Conservation (phyloP, 257 asterid species). For the Solanum bulbocastanum region DNA sequence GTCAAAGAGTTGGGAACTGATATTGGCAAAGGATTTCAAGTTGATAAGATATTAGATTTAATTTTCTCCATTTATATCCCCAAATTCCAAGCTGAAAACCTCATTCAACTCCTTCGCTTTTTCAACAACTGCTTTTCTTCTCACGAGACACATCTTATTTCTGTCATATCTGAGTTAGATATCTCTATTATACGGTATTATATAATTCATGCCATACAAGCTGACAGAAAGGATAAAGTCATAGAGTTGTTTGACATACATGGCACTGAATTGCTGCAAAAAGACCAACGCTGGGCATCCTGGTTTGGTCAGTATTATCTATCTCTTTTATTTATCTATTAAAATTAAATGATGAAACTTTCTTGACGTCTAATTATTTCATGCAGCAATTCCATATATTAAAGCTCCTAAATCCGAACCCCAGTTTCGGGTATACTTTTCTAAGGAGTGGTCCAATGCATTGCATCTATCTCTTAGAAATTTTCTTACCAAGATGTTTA, state of each 20-base stretch:
- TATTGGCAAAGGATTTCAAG: constrained; percentile 74
- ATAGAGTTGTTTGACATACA: constrained; percentile 52
- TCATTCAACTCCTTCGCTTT: constrained; percentile 62
- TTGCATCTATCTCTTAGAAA: constrained; percentile 68
- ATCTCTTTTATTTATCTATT: not conserved
- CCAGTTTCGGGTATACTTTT: constrained; percentile 62
- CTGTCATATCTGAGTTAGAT: constrained; percentile 44
- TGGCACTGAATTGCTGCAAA: constrained; percentile 60
- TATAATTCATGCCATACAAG: constrained; percentile 57
- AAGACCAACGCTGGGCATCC: constrained; percentile 66
- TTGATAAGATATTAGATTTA: constrained; percentile 72
- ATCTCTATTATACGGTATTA: constrained; percentile 65
- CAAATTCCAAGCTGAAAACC: constrained; percentile 57
- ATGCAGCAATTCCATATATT: constrained; percentile 74
- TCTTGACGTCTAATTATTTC: not conserved
- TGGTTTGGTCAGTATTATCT: constrained; percentile 71
- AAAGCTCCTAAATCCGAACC: constrained; percentile 84
- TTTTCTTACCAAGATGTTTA: constrained; percentile 73
- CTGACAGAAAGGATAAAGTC: constrained; percentile 63
- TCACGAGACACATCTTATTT: constrained; percentile 29
- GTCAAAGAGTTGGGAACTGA: constrained; percentile 81
- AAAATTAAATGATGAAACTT: not conserved
- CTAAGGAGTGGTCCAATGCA: constrained; percentile 81
- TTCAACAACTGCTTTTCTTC: constrained; percentile 60
- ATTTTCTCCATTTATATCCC: constrained; percentile 73